Evolutionary conservation across 305 asterid species (phyloP).

Genomic region (Solanum hybrid): DNA sequence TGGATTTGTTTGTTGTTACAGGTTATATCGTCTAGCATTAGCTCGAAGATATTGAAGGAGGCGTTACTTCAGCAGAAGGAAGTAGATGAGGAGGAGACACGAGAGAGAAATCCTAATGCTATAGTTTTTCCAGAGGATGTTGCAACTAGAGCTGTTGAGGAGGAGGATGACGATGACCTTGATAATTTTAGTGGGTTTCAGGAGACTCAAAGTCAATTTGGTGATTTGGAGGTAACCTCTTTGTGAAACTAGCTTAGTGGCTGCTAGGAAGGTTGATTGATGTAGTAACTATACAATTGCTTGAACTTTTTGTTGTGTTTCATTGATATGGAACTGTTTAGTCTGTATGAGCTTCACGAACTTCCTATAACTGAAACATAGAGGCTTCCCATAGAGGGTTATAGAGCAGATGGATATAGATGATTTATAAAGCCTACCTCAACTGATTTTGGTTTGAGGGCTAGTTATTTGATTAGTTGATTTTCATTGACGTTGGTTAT

Average conservation of each 20-base stretch:
- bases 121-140: slow-evolving; percentile 8
- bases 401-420: neutral
- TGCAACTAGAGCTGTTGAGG: slow-evolving; percentile 22
- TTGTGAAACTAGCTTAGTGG: neutral
- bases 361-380: neutral
- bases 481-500: neutral
- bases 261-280: neutral
- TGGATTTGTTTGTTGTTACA: neutral
- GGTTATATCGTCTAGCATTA: slow-evolving; percentile 42
- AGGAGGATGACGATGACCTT: slow-evolving; percentile 48
- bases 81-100: slow-evolving; percentile 61
- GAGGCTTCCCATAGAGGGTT: neutral
- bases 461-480: neutral
- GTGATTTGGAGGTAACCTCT: slow-evolving; percentile 46
- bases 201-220: slow-evolving; percentile 62
- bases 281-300: neutral
- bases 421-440: neutral
- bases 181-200: slow-evolving; percentile 63
- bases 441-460: neutral
- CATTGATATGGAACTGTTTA: neutral
- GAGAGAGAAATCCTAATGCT: slow-evolving; percentile 19
- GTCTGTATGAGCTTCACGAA: neutral
- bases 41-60: slow-evolving; percentile 71
- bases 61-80: slow-evolving; percentile 76
- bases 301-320: neutral